Percentiles rank a stretch among this genome's conserved stretches.
Conservation (phyloP, 1,284 basidiomycete species). For the Cronartium ribicola region DNA sequence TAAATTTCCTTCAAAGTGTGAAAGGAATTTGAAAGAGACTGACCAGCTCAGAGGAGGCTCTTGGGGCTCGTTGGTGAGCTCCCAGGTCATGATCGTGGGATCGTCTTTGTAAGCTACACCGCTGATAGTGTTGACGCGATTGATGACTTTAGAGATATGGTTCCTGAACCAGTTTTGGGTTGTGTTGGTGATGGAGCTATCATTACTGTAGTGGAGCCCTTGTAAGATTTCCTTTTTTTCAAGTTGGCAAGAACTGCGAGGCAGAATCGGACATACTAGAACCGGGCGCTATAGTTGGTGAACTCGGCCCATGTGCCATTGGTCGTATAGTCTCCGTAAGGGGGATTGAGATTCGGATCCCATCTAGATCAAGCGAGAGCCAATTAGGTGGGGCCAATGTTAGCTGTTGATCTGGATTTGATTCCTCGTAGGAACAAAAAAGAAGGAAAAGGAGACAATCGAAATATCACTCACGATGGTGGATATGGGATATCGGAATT, state of each 20-base stretch:
- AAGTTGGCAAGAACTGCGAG: constrained; percentile 25
- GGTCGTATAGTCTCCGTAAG: constrained; percentile 46
- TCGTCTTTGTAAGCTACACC: constrained; percentile 46
- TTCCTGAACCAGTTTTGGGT: constrained; percentile 39
- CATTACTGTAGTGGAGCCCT: constrained; percentile 19
- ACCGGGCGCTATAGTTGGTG: constrained; percentile 43
- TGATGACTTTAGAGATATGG: constrained; percentile 45
- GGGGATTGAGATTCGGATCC: constrained; percentile 39
- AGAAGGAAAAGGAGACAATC: not conserved
- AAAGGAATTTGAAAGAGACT: not conserved
- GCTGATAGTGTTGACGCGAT: constrained; percentile 46
- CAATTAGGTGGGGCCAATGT: not conserved
- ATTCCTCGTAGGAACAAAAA: constrained; percentile 4
- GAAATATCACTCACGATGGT: constrained; percentile 43
- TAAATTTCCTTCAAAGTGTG: not conserved
- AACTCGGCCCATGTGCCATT: constrained; percentile 40
- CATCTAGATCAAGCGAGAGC: constrained; percentile 41
- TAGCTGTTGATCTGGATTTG: not conserved
- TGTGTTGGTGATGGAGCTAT: constrained; percentile 23
- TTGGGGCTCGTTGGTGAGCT: constrained; percentile 47
- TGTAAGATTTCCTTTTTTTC: constrained; percentile 11
- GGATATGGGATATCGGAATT: constrained; percentile 45
- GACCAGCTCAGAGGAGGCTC: constrained; percentile 37
- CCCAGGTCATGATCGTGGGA: constrained; percentile 48
- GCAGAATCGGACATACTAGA: constrained; percentile 42